Percentiles rank a stretch among this genome's conserved stretches.
These are phyloP conservation scores for Henckelia pumila DNA, from an alignment of 257 asterid species.

Conservation along the genomic window DNA sequence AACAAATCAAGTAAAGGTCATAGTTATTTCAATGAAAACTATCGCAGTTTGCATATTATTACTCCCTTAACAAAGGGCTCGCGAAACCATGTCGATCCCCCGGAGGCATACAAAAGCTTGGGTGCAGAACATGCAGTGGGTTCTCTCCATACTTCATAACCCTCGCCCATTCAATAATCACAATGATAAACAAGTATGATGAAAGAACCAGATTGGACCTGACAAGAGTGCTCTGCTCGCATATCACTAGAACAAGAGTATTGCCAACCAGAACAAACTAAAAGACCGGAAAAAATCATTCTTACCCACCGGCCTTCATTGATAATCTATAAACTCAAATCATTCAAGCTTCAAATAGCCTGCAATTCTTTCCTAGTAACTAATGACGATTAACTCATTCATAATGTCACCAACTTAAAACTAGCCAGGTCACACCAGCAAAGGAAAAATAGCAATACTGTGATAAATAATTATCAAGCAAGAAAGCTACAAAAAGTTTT, in stretches of 20 bases:
- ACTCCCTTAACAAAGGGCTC: not conserved
- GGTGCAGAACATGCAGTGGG: not conserved
- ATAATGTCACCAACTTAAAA: not conserved
- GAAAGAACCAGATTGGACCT: not conserved
- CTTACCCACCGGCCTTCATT: not conserved
- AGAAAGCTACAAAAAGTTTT: not conserved
- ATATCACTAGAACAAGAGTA: not conserved
- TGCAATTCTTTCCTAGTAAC: not conserved
- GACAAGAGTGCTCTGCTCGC: not conserved
- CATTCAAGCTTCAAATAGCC: not conserved
- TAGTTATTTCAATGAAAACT: not conserved
- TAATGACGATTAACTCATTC: not conserved
- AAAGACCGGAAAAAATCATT: no score
- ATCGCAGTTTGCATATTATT: not conserved
- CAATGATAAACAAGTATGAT: not conserved
- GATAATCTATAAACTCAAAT: no score
- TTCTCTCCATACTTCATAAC: not conserved
- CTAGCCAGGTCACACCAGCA: not conserved
- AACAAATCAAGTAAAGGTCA: constrained; percentile 17
- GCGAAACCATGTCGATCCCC: not conserved
- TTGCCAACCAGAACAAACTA: not conserved
- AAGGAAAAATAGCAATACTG: not conserved
- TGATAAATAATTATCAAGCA: not conserved
- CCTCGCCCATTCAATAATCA: no score
- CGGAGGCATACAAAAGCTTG: not conserved